Conservation (phyloP, 139 green algal species). For the Volvox reticuliferus region DNA sequence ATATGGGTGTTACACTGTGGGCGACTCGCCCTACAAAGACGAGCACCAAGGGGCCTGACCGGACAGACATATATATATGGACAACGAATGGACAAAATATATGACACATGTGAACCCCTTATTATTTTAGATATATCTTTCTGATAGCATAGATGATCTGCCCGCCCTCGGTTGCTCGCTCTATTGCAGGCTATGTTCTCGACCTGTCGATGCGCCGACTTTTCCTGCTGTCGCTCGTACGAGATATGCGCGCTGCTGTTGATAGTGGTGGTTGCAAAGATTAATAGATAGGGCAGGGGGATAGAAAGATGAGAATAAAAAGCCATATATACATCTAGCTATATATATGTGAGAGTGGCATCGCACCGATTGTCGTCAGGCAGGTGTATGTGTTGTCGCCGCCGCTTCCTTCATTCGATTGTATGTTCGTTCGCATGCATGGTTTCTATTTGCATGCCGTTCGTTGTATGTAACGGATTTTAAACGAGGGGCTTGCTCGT, state of each 20-base stretch:
- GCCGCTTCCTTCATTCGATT: background rate
- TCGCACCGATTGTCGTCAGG: no score
- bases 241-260: background rate
- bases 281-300: background rate
- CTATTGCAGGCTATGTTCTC: background rate
- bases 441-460: no score
- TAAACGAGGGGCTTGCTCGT: no score
- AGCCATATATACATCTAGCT: background rate
- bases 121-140: background rate
- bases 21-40: no score
- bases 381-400: background rate
- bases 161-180: background rate
- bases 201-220: slow-evolving; percentile 37
- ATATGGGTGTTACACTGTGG: background rate
- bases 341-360: no score
- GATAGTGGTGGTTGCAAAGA: background rate
- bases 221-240: slow-evolving; percentile 12
- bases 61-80: background rate
- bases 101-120: background rate
- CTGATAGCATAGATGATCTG: background rate
- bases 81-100: no score
- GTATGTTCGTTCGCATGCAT: no score
- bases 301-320: background rate
- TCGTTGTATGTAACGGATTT: no score
- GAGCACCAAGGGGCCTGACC: no score